Evolutionary conservation across 1,284 basidiomycete species (phyloP), one percentile per base, ranked within the genome.

Genomic region (Trametes hirsuta): DNA sequence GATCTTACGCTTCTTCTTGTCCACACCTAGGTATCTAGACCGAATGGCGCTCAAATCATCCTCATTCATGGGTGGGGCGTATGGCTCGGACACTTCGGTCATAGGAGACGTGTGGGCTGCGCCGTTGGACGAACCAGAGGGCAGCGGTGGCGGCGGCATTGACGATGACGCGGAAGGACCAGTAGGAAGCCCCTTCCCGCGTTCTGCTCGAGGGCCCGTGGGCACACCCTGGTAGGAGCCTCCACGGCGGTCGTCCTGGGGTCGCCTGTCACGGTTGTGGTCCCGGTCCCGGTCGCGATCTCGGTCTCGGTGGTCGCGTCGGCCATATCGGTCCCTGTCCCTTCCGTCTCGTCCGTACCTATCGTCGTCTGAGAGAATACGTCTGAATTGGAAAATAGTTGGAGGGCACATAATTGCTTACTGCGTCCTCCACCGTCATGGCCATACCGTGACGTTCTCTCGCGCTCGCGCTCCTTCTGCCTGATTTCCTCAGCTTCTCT

Each of bases 1-100:
- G 68, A 95, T 90, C 76, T 93, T 93, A 45, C 93, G 90, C 77
- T 96, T 96, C 83, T 95, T 95, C 76, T 89, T 91, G 75, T 92
- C 91, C 18, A 91, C 91, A 8, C 95, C 95, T 22, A 98, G 86
- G 73, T 98, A 97, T 35, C 95, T 86, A 25, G 93, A 91, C 11
- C 93, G 87, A 66, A 95, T 89, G 0, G 90, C 88, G 0, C 79
- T 79, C 12, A 95, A 79, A 69, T 95, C 94, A 47, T 79, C 81
- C 53, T 89, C 85, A 2, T 89, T 86, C 81, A 93, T 89, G 2
- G 86, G 84, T 0, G 90, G 88, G 4, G 84, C 84, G 67, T 84
- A 90, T 30, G 81, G 76, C 4, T 76, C 78, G 8, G 77, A 75
- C 9, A 72, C 71, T 56, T 78, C 76, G 59, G 75, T 63, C 3